A percentile compares a stretch with the other conserved stretches of the same genome.
Evolutionary conservation across 2,329 filamentous ascomycete species (phyloP).

Genomic region (Eutypa lata): DNA sequence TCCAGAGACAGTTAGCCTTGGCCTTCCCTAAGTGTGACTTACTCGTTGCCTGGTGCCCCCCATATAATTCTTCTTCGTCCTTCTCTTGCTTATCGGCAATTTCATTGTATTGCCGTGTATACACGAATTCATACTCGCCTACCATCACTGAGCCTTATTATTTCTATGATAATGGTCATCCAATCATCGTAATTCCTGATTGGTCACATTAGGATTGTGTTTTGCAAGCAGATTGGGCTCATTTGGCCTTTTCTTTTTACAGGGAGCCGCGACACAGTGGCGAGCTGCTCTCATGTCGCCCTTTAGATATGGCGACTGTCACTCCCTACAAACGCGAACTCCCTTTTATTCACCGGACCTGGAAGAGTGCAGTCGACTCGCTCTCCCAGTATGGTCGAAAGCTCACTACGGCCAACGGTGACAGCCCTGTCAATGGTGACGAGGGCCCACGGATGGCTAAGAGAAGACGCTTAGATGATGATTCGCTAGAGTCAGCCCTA

Average conservation of each 20-base stretch:
- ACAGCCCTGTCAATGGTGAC: constrained; percentile 35
- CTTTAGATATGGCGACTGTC: constrained; percentile 45
- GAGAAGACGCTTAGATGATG: constrained; percentile 46
- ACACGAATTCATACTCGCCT: no score
- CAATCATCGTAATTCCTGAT: not conserved
- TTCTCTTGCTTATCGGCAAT: no score
- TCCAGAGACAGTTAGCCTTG: no score
- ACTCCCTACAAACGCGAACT: constrained; percentile 45
- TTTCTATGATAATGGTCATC: not conserved
- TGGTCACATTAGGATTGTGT: constrained; percentile 1
- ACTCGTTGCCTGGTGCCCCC: no score
- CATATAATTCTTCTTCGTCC: no score
- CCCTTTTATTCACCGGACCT: constrained; percentile 55
- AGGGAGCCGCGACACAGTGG: constrained; percentile 24
- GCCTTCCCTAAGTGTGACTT: no score
- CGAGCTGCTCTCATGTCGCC: constrained; percentile 31
- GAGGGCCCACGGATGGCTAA: constrained; percentile 41
- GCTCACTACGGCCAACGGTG: constrained; percentile 35
- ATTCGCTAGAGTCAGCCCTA: constrained; percentile 30
- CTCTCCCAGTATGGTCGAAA: constrained; percentile 38
- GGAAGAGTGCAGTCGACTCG: constrained; percentile 42
- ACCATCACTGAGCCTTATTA: no score
- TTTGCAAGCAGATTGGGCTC: constrained; percentile 7
- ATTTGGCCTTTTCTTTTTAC: constrained; percentile 6
- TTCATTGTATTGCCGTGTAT: no score